phyloP scores from a whole-genome alignment of 2,329 filamentous ascomycete genomes.

The Epichloe glyceriae region DNA sequence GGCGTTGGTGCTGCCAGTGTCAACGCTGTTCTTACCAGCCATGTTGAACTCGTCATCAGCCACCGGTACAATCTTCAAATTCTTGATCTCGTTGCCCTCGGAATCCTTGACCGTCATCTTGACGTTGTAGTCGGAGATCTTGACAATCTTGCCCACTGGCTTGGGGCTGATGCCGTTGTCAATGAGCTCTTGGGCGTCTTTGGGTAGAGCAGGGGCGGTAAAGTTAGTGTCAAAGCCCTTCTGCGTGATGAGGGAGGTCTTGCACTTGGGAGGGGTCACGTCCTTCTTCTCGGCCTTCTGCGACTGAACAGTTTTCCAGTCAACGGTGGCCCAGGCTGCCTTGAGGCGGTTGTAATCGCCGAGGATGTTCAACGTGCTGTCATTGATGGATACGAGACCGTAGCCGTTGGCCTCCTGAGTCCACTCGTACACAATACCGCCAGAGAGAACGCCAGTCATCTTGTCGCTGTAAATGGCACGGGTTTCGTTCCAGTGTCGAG shows the following conservation, averaged over 20 bases:
- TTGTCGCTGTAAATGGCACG: conserved; percentile 55
- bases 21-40: conserved; percentile 28
- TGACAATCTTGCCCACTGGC: conserved; percentile 53
- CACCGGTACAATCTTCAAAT: conserved; percentile 35
- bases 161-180: conserved; percentile 57
- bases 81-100: conserved; percentile 27
- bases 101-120: conserved; percentile 27
- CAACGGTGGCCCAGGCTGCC: conserved; percentile 59
- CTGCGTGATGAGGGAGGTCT: conserved; percentile 49
- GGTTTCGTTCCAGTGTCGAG: conserved; percentile 66
- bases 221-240: conserved; percentile 67
- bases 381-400: conserved; percentile 50
- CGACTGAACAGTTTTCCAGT: conserved; percentile 54
- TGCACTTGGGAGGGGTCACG: conserved; percentile 48
- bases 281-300: conserved; percentile 42
- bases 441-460: conserved; percentile 58
- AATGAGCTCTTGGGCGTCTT: conserved; percentile 59
- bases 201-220: conserved; percentile 56
- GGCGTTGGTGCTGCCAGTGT: conserved; percentile 17
- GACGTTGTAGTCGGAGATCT: conserved; percentile 52
- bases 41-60: conserved; percentile 31
- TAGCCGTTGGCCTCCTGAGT: conserved; percentile 56
- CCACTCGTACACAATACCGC: conserved; percentile 73
- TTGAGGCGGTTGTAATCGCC: conserved; percentile 62
- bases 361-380: conserved; percentile 44